Percentiles rank a stretch among this genome's conserved stretches.
phyloP scores from a whole-genome alignment of 305 asterid species.

The Rubia peregrina region DNA sequence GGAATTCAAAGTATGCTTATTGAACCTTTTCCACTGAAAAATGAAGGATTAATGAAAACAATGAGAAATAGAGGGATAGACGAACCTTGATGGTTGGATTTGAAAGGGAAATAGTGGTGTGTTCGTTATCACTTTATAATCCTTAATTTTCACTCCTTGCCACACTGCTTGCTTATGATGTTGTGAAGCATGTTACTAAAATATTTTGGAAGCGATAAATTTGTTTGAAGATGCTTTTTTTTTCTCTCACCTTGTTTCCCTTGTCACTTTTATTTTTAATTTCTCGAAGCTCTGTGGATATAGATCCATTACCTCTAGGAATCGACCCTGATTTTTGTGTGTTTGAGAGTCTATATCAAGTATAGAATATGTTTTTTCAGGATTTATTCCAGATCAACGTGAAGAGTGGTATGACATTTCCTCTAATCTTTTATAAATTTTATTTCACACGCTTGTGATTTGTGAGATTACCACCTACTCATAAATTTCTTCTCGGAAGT shows the following conservation, averaged over 20 bases:
- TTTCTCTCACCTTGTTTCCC: neutral
- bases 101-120: neutral
- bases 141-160: neutral
- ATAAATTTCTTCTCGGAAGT: neutral
- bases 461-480: neutral
- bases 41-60: neutral
- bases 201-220: neutral
- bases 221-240: neutral
- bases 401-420: conserved; percentile 50
- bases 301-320: conserved; percentile 7
- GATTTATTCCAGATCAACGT: conserved; percentile 83
- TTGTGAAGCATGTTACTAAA: conserved; percentile 1
- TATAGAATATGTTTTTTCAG: conserved; percentile 82
- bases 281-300: conserved; percentile 11
- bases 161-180: neutral
- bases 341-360: conserved; percentile 90
- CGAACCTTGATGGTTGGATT: neutral
- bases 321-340: conserved; percentile 53
- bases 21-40: neutral
- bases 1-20: neutral
- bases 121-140: neutral
- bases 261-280: neutral
- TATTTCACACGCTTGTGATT: neutral
- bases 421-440: conserved; percentile 12
- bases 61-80: neutral